Evolutionary conservation across 2,329 filamentous ascomycete species (phyloP).

Genomic region (Dactylellina sp.): DNA sequence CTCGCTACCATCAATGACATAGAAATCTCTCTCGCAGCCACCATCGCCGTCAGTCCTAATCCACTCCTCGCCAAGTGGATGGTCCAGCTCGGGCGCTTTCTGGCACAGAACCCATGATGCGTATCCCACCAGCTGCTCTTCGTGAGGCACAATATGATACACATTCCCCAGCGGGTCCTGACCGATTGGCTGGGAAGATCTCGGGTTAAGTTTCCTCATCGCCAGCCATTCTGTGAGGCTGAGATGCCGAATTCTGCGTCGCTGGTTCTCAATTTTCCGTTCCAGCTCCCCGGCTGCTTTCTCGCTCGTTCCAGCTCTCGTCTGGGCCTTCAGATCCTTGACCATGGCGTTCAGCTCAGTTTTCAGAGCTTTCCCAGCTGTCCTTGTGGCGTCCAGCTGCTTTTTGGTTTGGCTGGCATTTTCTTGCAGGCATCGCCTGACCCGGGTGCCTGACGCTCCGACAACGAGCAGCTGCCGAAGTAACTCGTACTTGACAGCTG

Average conservation of each 20-base stretch:
- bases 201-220: conserved; percentile 34
- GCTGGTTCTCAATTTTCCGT: not conserved
- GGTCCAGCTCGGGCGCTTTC: conserved; percentile 32
- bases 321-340: conserved; percentile 18
- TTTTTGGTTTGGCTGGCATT: conserved; percentile 15
- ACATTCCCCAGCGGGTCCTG: conserved; percentile 32
- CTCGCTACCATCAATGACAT: conserved; percentile 27
- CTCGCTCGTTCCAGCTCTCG: conserved; percentile 16
- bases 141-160: conserved; percentile 21
- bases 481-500: conserved; percentile 37
- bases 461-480: conserved; percentile 32
- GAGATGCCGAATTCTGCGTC: conserved; percentile 21
- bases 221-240: conserved; percentile 44
- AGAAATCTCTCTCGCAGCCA: conserved; percentile 26
- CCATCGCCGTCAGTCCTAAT: conserved; percentile 31
- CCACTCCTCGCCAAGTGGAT: conserved; percentile 36
- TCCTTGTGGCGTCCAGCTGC: conserved; percentile 22
- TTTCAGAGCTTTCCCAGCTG: conserved; percentile 14
- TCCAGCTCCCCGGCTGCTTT: conserved; percentile 15
- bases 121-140: conserved; percentile 29
- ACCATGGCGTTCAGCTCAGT: conserved; percentile 21
- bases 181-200: conserved; percentile 26
- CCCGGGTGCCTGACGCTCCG: conserved; percentile 6
- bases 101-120: conserved; percentile 47
- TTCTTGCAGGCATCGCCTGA: conserved; percentile 21